Conservation (phyloP, 192 early-diverging fungal species). For the Backusella liffmaniae region DNA sequence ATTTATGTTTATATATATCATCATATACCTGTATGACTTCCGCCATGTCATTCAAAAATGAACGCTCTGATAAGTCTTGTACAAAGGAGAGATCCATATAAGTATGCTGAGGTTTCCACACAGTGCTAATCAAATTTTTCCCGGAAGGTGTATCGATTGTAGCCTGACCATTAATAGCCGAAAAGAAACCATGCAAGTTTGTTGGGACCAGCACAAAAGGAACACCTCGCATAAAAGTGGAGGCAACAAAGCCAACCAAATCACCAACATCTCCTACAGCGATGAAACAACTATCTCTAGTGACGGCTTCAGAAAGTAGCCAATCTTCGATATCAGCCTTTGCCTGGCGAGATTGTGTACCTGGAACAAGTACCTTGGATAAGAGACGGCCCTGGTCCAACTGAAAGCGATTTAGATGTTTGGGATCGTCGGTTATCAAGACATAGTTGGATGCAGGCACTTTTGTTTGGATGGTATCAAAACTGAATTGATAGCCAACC, state of each 20-base stretch:
- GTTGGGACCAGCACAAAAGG: slow-evolving; percentile 96
- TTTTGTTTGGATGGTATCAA: slow-evolving; percentile 66
- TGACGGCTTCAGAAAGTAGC: slow-evolving; percentile 79
- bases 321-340: slow-evolving; percentile 93
- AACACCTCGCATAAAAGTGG: slow-evolving; percentile 97
- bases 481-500: slow-evolving; percentile 78
- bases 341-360: slow-evolving; percentile 83
- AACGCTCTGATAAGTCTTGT: slow-evolving; percentile 81
- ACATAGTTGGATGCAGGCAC: slow-evolving; percentile 88
- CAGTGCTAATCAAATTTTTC: slow-evolving; percentile 94
- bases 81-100: slow-evolving; percentile 90
- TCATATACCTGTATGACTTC: slow-evolving; percentile 85
- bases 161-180: slow-evolving; percentile 96
- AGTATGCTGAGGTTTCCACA: slow-evolving; percentile 94
- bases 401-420: slow-evolving; percentile 67
- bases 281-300: slow-evolving; percentile 89
- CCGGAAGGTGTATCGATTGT: slow-evolving; percentile 95
- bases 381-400: slow-evolving; percentile 58
- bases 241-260: slow-evolving; percentile 93
- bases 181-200: slow-evolving; percentile 95
- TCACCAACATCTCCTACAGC: slow-evolving; percentile 98
- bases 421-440: slow-evolving; percentile 75
- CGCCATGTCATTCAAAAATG: slow-evolving; percentile 96
- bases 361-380: slow-evolving; percentile 78
- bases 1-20: not conserved